Evolutionary conservation across 2,329 filamentous ascomycete genomes (phyloP).

Genomic region (Exophiala mesophila): DNA sequence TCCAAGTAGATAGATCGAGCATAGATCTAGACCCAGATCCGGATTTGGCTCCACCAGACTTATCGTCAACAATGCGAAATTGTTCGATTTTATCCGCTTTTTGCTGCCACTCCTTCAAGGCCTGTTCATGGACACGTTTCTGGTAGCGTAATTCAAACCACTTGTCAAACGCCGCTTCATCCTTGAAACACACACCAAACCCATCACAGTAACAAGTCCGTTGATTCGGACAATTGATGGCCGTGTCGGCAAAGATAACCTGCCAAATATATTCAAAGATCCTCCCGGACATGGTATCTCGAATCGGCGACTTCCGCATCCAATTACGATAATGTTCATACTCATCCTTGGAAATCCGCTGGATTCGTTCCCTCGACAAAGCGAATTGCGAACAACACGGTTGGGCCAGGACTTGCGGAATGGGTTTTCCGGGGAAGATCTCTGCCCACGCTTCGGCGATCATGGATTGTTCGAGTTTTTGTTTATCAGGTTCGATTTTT

Average conservation of each 20-base stretch:
- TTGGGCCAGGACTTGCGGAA: conserved; percentile 51
- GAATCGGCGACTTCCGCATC: conserved; percentile 53
- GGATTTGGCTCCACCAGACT: background rate
- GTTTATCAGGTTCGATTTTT: conserved; percentile 33
- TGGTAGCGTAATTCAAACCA: conserved; percentile 46
- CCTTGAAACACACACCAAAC: conserved; percentile 58
- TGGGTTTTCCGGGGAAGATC: conserved; percentile 41
- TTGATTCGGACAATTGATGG: conserved; percentile 44
- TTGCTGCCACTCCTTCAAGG: conserved; percentile 40
- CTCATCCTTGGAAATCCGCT: conserved; percentile 46
- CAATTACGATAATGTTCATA: conserved; percentile 58
- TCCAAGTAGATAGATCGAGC: background rate
- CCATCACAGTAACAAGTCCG: conserved; percentile 60
- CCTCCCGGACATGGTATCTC: conserved; percentile 53
- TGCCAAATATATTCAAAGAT: conserved; percentile 64
- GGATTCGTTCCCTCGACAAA: conserved; percentile 54
- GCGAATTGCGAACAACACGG: conserved; percentile 64
- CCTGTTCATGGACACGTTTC: conserved; percentile 37
- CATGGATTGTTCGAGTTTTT: conserved; percentile 45
- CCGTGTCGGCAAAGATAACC: conserved; percentile 52
- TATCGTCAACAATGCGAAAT: conserved; percentile 21
- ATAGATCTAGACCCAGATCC: too few relatives aligned
- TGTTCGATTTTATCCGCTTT: conserved; percentile 34
- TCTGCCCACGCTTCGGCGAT: conserved; percentile 45
- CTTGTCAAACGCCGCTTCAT: conserved; percentile 43